Evolutionary conservation across 805 yeast species (phyloP), one percentile per base, ranked within the genome.

Genomic region (Starmera amethionina): DNA sequence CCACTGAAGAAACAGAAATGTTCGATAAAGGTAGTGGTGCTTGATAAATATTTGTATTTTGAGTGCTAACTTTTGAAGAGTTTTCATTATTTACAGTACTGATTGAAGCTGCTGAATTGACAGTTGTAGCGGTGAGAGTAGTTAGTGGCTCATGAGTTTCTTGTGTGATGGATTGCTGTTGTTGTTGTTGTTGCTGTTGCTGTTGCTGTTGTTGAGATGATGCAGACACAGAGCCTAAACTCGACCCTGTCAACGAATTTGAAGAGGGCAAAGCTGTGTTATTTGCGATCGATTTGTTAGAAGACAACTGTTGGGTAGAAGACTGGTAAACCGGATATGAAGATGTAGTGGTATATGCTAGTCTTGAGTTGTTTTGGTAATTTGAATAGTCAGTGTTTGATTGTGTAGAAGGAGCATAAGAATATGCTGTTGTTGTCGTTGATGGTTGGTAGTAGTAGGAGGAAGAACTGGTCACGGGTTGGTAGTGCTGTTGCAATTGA

Each of bases 171-270:
- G 9, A 25, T 18, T 39, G 37, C 10, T 40, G 19, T 18, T 41
- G 39, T 15, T 42, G 48, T 39, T 38, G 57, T 39, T 58, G 59
- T 37, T 49, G 56, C 42, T 59, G 63, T 62, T 63, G 37, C 58
- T 59, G 14, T 63, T 64, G 46, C 58, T 55, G 12, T 59, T 50
- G 43, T 60, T 65, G 48, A 54, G 56, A 41, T 22, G 5, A 22
- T 2, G 27, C 27, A 22, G 27, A 6, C 27, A 8, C 27, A 22
- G 27, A 22, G 27, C 6, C 5, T 22, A 22, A 22, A 22, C 5
- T 22, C 27, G 27, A 22, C 27, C 27, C 27, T 22, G 27, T 22
- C 9, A 22, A 22, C 6, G 27, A 22, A 8, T 22, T 22, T 22
- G 27, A 22, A 6, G 27, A 22, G 27, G 27, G 27, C 27, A 22